phyloP scores from a whole-genome alignment of 805 yeast genomes.

The Starmerella apis region DNA sequence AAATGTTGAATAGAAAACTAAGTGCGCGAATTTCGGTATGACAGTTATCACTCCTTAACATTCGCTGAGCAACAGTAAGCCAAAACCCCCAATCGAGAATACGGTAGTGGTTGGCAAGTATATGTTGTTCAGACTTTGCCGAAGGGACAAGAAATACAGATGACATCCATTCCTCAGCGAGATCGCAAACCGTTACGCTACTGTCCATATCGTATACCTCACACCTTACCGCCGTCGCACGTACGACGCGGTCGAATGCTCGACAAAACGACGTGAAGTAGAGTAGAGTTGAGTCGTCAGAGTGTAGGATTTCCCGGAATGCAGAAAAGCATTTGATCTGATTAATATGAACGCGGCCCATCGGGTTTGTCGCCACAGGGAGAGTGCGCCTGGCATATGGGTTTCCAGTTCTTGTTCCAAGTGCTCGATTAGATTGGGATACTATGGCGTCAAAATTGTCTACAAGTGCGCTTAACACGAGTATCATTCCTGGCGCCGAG shows the following conservation, averaged over 20 bases:
- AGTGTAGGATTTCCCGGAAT: slow-evolving; percentile 34
- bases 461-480: slow-evolving; percentile 27
- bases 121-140: slow-evolving; percentile 3
- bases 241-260: slow-evolving; percentile 33
- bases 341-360: slow-evolving; percentile 25
- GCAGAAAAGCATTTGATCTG: slow-evolving; percentile 30
- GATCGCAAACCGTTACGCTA: slow-evolving; percentile 34
- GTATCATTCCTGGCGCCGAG: slow-evolving; percentile 30
- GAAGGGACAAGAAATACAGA: slow-evolving; percentile 22
- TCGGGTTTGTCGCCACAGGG: not conserved
- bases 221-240: slow-evolving; percentile 30
- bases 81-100: slow-evolving; percentile 67
- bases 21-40: slow-evolving; percentile 53
- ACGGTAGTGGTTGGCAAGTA: slow-evolving; percentile 15
- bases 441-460: slow-evolving; percentile 23
- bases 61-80: slow-evolving; percentile 47
- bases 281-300: slow-evolving; percentile 29
- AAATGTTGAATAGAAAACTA: slow-evolving; percentile 57
- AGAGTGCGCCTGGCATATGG: slow-evolving; percentile 12
- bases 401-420: slow-evolving; percentile 15
- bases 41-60: slow-evolving; percentile 55
- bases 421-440: not conserved
- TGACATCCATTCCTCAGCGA: slow-evolving; percentile 35
- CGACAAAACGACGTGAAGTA: slow-evolving; percentile 29
- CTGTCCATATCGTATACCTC: slow-evolving; percentile 32